Conservation (phyloP, 768 basidiomycete species). For the Auriscalpium vulgare region DNA sequence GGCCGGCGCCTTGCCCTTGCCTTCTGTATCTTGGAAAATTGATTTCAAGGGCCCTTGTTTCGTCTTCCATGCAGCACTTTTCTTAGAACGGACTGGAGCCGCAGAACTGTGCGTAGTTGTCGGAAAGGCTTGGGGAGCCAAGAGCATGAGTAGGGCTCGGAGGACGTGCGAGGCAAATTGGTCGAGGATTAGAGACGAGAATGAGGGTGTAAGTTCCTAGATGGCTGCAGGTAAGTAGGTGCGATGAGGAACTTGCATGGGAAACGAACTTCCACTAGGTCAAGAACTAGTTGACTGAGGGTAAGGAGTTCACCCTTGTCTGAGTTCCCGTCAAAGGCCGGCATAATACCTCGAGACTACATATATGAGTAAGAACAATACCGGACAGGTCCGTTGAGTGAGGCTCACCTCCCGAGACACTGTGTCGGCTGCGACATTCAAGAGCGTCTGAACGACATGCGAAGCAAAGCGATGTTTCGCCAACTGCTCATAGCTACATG, state of each 20-base stretch:
- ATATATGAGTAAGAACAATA: neutral
- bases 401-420: constrained; percentile 57
- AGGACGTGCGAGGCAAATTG: constrained; percentile 89
- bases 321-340: constrained; percentile 34
- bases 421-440: constrained; percentile 58
- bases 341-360: constrained; percentile 50
- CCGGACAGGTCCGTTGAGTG: neutral
- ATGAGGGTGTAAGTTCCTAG: constrained; percentile 63
- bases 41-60: constrained; percentile 78
- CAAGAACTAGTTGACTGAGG: constrained; percentile 53
- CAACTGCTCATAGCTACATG: constrained; percentile 52
- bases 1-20: constrained; percentile 17
- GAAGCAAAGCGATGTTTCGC: constrained; percentile 84
- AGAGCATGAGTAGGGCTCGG: constrained; percentile 67
- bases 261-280: constrained; percentile 50
- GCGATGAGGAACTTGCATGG: neutral
- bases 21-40: constrained; percentile 46
- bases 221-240: neutral
- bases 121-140: constrained; percentile 51
- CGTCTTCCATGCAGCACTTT: constrained; percentile 74
- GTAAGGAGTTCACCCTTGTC: constrained; percentile 60
- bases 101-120: constrained; percentile 24
- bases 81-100: constrained; percentile 68
- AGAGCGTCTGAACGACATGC: constrained; percentile 89
- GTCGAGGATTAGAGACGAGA: constrained; percentile 66